phyloP scores from a whole-genome alignment of 2,329 filamentous ascomycete genomes.

The Podosphaera fusca region DNA sequence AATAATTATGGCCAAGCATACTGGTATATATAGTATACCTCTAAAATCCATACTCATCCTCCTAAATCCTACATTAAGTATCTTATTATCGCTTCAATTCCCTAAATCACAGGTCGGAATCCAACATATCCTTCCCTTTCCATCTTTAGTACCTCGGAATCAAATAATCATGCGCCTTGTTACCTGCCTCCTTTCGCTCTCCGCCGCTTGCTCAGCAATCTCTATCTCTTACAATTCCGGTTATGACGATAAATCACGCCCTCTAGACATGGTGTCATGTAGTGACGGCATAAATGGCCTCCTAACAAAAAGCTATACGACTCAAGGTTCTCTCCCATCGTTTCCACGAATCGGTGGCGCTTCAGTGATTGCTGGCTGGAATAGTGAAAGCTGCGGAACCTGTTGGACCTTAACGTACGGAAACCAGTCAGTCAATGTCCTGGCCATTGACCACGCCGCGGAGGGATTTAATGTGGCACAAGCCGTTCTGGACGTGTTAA shows the following conservation, averaged over 20 bases:
- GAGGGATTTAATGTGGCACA: conserved; percentile 33
- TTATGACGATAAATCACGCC: conserved; percentile 38
- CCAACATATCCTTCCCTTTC: no score
- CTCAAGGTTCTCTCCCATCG: conserved; percentile 24
- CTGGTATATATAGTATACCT: no score
- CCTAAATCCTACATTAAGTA: no score
- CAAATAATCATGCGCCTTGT: conserved; percentile 13
- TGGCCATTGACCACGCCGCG: conserved; percentile 29
- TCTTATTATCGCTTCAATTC: no score
- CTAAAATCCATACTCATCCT: no score
- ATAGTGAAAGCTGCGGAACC: conserved; percentile 29
- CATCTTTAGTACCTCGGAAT: no score
- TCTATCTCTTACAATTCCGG: conserved; percentile 47
- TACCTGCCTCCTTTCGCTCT: neutral
- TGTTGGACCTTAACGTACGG: conserved; percentile 33
- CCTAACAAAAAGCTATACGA: conserved; percentile 28
- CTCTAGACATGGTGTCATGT: conserved; percentile 36
- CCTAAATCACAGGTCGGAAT: no score
- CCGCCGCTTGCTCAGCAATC: conserved; percentile 12
- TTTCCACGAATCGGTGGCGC: conserved; percentile 34
- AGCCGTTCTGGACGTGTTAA: conserved; percentile 30
- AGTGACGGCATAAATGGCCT: conserved; percentile 46
- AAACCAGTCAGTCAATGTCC: conserved; percentile 27
- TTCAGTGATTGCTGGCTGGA: conserved; percentile 29
- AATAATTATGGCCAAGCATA: no score